These are phyloP conservation scores for Fusarium torreyae DNA, from an alignment of 2,329 filamentous ascomycete genomes.

Conservation along the genomic window DNA sequence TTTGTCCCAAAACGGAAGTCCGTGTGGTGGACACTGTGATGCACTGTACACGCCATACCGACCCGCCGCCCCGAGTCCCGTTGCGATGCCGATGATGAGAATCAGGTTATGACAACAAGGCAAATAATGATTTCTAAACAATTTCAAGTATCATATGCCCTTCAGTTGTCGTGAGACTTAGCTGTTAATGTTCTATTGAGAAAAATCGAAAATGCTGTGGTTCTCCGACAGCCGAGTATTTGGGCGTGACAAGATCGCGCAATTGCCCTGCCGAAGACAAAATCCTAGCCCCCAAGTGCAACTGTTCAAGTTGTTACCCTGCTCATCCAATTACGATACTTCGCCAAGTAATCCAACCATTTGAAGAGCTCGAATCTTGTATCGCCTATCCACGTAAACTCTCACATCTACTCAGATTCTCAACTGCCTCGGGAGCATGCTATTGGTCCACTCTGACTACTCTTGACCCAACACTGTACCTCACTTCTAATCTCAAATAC, in stretches of 20 bases:
- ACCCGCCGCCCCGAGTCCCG: slow-evolving; percentile 39
- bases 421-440: neutral
- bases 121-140: neutral
- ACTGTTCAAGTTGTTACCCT: neutral
- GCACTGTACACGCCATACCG: slow-evolving; percentile 27
- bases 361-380: neutral
- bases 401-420: neutral
- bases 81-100: slow-evolving; percentile 1
- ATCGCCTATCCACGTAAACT: neutral
- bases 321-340: slow-evolving; percentile 3
- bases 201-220: neutral
- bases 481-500: neutral
- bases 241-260: slow-evolving; percentile 8
- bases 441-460: neutral
- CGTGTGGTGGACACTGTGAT: slow-evolving; percentile 18
- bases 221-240: slow-evolving; percentile 32
- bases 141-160: neutral
- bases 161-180: neutral
- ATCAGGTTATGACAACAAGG: neutral
- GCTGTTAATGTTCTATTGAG: too few species aligned
- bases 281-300: neutral
- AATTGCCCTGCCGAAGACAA: neutral
- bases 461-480: neutral
- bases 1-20: slow-evolving; percentile 28
- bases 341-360: neutral